These are phyloP conservation scores for Plasmodium inui DNA, from an alignment of 169 alveolate genomes.

Conservation along the genomic window DNA sequence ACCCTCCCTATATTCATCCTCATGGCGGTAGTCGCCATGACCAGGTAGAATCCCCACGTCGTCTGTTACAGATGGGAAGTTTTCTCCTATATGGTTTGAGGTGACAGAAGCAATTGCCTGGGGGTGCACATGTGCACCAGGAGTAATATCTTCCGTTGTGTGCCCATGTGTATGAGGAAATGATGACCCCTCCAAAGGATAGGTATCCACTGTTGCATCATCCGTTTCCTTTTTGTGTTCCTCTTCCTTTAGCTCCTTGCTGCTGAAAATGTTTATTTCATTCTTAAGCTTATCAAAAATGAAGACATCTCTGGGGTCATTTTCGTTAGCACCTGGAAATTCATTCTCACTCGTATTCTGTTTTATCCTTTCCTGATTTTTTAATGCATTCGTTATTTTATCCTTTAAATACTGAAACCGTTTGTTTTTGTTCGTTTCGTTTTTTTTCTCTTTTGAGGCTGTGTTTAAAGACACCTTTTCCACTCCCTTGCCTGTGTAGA, in stretches of 20 bases:
- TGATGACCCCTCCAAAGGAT: neutral
- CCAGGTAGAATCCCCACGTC: neutral
- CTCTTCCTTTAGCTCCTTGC: neutral
- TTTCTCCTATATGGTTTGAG: neutral
- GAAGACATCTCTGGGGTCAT: constrained; percentile 11
- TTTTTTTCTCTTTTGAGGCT: neutral
- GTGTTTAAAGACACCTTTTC: constrained; percentile 61
- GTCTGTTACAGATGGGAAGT: neutral
- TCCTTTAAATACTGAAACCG: constrained; percentile 57
- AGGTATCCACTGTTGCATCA: neutral
- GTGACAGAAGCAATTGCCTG: neutral
- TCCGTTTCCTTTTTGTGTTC: neutral
- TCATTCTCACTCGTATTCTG: neutral
- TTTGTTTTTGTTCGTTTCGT: constrained; percentile 13
- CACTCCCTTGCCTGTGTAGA: constrained; percentile 41
- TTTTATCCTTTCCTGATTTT: constrained; percentile 35
- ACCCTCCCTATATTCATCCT: neutral
- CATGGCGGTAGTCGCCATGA: neutral
- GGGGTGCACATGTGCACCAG: neutral
- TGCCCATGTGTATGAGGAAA: neutral
- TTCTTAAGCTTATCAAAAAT: constrained; percentile 44
- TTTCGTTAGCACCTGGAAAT: neutral
- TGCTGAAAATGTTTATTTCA: constrained; percentile 11
- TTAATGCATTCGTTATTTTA: constrained; percentile 36
- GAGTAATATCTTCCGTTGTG: neutral